Percentiles rank a stretch among this genome's conserved stretches.
Evolutionary conservation across 2,329 filamentous ascomycete genomes (phyloP).

Genomic region (Cordyceps cateniannulata): DNA sequence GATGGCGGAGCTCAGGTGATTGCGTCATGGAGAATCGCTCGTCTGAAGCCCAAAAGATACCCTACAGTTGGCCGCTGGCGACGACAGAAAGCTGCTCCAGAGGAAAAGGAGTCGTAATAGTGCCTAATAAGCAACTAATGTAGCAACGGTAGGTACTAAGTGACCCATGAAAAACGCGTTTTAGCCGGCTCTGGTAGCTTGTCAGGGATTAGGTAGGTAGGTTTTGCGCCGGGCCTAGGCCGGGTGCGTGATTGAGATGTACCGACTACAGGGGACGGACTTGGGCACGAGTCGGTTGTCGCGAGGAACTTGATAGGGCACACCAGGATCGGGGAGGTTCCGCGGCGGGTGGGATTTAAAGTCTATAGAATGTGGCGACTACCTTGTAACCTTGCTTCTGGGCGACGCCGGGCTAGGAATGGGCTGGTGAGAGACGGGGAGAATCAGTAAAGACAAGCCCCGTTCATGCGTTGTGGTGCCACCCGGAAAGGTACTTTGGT

Average conservation of each 20-base stretch:
- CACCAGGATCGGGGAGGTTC: not conserved
- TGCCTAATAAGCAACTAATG: no score
- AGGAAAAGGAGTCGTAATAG: not conserved
- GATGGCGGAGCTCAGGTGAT: not conserved
- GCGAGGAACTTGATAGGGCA: not conserved
- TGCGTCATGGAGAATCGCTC: not conserved
- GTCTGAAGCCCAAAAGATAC: not conserved
- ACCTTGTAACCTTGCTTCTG: not conserved
- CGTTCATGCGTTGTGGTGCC: not conserved
- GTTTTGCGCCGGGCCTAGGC: slow-evolving; percentile 1
- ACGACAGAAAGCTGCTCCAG: not conserved
- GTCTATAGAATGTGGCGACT: not conserved
- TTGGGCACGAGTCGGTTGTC: slow-evolving; percentile 2
- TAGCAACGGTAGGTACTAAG: no score
- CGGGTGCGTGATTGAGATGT: not conserved
- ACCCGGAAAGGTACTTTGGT: not conserved
- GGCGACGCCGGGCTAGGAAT: not conserved
- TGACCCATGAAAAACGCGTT: not conserved
- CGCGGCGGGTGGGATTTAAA: not conserved
- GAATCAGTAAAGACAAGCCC: not conserved
- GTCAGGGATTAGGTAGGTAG: not conserved
- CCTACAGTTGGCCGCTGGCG: not conserved
- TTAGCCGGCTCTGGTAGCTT: not conserved
- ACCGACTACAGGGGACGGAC: not conserved
- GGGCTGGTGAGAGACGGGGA: not conserved